phyloP scores from a whole-genome alignment of 371 early-diverging fungal species.

The Syncephalastrum monosporum region DNA sequence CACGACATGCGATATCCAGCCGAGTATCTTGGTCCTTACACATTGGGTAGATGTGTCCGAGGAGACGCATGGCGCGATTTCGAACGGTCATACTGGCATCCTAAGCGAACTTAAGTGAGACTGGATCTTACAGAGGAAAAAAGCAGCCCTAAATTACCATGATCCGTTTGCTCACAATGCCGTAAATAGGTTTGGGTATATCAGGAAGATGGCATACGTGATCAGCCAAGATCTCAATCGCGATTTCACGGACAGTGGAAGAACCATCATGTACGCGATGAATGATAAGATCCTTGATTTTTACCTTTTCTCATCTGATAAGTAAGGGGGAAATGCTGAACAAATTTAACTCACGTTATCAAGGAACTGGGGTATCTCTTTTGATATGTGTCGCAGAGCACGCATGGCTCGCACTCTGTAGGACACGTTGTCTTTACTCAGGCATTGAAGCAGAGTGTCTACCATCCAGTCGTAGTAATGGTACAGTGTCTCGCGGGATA shows the following conservation, averaged over 20 bases:
- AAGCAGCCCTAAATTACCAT: constrained; percentile 41
- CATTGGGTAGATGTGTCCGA: constrained; percentile 68
- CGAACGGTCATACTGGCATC: constrained; percentile 87
- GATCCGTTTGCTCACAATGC: constrained; percentile 69
- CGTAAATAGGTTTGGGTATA: constrained; percentile 70
- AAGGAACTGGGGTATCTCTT: constrained; percentile 63
- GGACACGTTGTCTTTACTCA: constrained; percentile 67
- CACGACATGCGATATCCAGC: constrained; percentile 73
- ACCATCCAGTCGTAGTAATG: constrained; percentile 70
- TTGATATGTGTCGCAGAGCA: constrained; percentile 70
- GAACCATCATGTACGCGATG: constrained; percentile 80
- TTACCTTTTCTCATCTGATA: constrained; percentile 26
- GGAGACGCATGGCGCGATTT: constrained; percentile 78
- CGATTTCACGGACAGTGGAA: constrained; percentile 88
- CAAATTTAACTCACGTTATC: constrained; percentile 36
- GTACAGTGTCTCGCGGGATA: constrained; percentile 61
- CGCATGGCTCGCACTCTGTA: constrained; percentile 76
- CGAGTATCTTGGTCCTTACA: constrained; percentile 48
- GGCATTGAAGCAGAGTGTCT: constrained; percentile 57
- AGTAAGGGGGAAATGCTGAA: background rate
- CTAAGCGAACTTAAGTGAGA: constrained; percentile 27
- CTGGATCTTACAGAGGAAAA: no score
- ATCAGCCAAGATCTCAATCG: constrained; percentile 84
- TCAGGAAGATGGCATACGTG: constrained; percentile 64
- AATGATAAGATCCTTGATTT: constrained; percentile 68